These are phyloP conservation scores for Kalanchoe fedtschenkoi DNA, from an alignment of 164 flowering plant genomes.

Conservation along the genomic window DNA sequence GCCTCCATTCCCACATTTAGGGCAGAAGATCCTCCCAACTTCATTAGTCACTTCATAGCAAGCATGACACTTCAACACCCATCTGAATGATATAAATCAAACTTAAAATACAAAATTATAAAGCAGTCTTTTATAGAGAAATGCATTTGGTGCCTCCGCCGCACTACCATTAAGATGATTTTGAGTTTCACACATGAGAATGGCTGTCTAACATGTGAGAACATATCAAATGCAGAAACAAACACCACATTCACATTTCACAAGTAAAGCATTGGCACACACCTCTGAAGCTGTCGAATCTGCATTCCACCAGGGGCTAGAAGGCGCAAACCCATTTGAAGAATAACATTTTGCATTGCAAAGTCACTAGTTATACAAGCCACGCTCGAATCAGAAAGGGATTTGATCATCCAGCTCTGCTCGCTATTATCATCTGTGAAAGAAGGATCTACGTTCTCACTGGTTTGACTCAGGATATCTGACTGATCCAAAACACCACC, in stretches of 20 bases:
- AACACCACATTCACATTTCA: not conserved
- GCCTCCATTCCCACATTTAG: slow-evolving; percentile 97
- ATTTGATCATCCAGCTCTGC: slow-evolving; percentile 76
- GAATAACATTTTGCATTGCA: slow-evolving; percentile 96
- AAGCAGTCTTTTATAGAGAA: too few relatives aligned
- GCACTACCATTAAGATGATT: too few relatives aligned
- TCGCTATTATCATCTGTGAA: slow-evolving; percentile 51
- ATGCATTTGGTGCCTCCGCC: too few relatives aligned
- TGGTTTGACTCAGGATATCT: slow-evolving; percentile 42
- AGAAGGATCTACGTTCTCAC: slow-evolving; percentile 37
- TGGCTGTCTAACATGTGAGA: too few relatives aligned
- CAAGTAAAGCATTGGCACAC: slow-evolving; percentile 1
- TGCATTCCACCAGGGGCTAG: slow-evolving; percentile 93
- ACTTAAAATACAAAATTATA: not conserved
- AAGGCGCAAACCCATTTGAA: slow-evolving; percentile 92
- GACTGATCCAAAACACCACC: slow-evolving; percentile 26
- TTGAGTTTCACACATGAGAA: too few relatives aligned
- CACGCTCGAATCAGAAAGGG: slow-evolving; percentile 85
- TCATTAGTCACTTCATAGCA: slow-evolving; percentile 83
- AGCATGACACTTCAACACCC: slow-evolving; percentile 94
- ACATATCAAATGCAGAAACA: too few relatives aligned
- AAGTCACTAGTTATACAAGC: slow-evolving; percentile 89
- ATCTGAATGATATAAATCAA: slow-evolving; percentile 32
- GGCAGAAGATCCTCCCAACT: slow-evolving; percentile 81
- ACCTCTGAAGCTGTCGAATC: slow-evolving; percentile 91